phyloP scores from a whole-genome alignment of 345 rosid species.

The Pugionium cornutum region DNA sequence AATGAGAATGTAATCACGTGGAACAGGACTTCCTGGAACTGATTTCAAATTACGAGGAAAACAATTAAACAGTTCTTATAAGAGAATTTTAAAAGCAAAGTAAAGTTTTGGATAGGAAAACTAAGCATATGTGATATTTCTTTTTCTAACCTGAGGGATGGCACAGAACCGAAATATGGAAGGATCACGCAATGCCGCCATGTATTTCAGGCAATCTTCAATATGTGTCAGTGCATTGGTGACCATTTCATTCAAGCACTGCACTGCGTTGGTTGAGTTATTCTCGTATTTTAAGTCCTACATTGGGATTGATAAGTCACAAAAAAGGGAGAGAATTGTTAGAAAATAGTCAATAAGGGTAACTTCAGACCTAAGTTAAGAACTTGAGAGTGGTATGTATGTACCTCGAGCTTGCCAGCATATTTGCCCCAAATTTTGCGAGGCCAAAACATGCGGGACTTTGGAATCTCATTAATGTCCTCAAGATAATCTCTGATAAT shows the following conservation, averaged over 20 bases:
- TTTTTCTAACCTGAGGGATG: slow-evolving; percentile 70
- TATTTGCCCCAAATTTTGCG: slow-evolving; percentile 86
- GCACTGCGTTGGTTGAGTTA: slow-evolving; percentile 79
- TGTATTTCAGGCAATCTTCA: slow-evolving; percentile 80
- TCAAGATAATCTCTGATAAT: slow-evolving; percentile 96
- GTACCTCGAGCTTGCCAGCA: slow-evolving; percentile 89
- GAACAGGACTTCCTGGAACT: neutral
- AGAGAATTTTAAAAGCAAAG: neutral
- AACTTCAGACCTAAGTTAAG: slow-evolving; percentile 13
- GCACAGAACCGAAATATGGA: slow-evolving; percentile 88
- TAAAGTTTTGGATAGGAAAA: neutral
- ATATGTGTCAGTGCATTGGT: slow-evolving; percentile 74
- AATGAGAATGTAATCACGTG: neutral
- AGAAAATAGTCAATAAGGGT: slow-evolving; percentile 21
- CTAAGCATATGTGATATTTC: neutral
- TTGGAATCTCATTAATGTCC: slow-evolving; percentile 97
- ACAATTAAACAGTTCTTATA: slow-evolving; percentile 8
- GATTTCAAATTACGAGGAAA: slow-evolving; percentile 1
- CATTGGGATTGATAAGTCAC: slow-evolving; percentile 4
- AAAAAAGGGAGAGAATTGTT: slow-evolving; percentile 19
- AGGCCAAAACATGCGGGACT: slow-evolving; percentile 99
- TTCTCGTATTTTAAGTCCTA: slow-evolving; percentile 88
- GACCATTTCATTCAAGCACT: slow-evolving; percentile 93
- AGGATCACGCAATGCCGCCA: slow-evolving; percentile 65
- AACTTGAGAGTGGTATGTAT: slow-evolving; percentile 32